A percentile compares a stretch with the other conserved stretches of the same genome.
Conservation (phyloP, 257 asterid genomes). For the Fraxinus quadrangulata region DNA sequence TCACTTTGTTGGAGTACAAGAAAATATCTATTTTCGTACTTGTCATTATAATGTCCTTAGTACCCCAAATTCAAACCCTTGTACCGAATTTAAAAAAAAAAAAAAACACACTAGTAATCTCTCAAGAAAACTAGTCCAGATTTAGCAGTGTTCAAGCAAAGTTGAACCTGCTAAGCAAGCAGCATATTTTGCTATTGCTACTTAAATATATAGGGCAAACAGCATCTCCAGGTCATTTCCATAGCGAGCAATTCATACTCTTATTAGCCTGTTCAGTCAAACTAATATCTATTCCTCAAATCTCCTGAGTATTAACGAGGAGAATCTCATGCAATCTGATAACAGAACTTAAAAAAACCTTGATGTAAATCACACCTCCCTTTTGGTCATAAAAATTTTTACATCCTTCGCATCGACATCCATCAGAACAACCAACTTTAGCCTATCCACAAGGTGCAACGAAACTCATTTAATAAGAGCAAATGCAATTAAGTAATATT, state of each 20-base stretch:
- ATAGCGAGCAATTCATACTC: neutral
- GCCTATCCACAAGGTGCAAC: conserved; percentile 45
- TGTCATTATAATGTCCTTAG: neutral
- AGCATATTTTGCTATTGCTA: too few species aligned
- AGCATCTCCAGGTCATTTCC: neutral
- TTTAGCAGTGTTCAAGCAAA: neutral
- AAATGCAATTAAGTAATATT: neutral
- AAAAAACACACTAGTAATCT: neutral
- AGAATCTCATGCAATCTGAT: neutral
- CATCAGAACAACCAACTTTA: conserved; percentile 79
- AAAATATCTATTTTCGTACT: neutral
- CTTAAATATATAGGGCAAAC: neutral
- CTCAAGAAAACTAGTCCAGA: neutral
- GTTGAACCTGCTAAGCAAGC: neutral
- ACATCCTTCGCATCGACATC: conserved; percentile 88
- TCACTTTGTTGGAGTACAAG: neutral
- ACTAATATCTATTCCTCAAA: neutral
- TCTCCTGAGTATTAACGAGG: neutral
- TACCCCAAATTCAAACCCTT: conserved; percentile 2
- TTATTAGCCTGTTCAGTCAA: neutral
- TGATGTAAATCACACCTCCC: conserved; percentile 54
- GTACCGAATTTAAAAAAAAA: neutral
- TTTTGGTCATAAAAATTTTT: conserved; percentile 62
- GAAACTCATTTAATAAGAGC: conserved; percentile 17
- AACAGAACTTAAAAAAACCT: neutral